Base-by-base conservation (phyloP, 2,329 filamentous ascomycete species). In the Aspergillus tubingensis region DNA sequence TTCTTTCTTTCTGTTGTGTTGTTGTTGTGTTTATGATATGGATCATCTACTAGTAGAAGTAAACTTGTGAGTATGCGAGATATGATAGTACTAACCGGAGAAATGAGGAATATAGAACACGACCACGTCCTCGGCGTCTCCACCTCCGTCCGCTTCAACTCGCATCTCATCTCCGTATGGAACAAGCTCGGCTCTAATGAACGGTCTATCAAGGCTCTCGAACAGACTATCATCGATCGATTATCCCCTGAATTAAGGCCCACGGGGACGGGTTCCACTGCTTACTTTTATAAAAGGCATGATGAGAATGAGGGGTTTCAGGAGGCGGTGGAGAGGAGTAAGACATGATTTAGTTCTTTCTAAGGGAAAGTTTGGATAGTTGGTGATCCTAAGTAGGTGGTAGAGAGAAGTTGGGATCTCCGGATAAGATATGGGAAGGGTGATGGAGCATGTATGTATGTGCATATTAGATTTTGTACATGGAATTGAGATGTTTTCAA, bases 81-180 rank as follows among this genome's bases (percentile, higher is more conserved):
- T 11, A 7, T 7, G 3, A 25, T 25, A 25, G 23, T 8, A 27
- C 25, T 27, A 27, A 27, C 25, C 25, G 0, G 2, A 25, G 25
- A 27, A 27, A 0, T 27, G 25, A 8, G 25, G 2, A 8, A 25
- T 25, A 60, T 70, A 92, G 91, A 87, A 62, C 90, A 92, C 74
- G 92, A 96, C 74, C 90, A 87, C 67, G 84, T 98, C 68, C 95
- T 93, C 74, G 94, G 94, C 54, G 88, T 97, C 50, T 91, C 91
- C 44, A 87, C 95, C 65, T 92, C 90, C 1, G 91, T 94, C 60
- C 89, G 93, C 70, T 96, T 95, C 83, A 96, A 93, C 79, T 90
- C 88, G 30, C 88, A 94, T 74, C 86, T 96, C 65, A 89, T 97
- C 74, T 90, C 91, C 68, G 86, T 98, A 71, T 98, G 94, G 94